Evolutionary conservation across 805 yeast species (phyloP).

Genomic region (Brettanomyces nanus): DNA sequence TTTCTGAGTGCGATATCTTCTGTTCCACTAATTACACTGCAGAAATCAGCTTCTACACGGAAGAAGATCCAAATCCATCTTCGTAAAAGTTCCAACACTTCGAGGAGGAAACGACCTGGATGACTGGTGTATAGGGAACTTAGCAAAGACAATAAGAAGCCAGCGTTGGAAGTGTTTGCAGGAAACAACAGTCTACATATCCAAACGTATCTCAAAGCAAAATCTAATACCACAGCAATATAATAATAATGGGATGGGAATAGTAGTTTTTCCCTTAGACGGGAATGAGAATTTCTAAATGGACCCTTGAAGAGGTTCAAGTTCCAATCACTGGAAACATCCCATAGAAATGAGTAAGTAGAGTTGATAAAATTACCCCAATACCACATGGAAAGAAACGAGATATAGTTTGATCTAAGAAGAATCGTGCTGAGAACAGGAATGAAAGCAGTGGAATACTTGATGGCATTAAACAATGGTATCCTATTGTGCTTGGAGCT

Average conservation of each 20-base stretch:
- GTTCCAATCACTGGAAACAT: slow-evolving; percentile 83
- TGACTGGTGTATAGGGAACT: slow-evolving; percentile 33
- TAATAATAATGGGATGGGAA: slow-evolving; percentile 38
- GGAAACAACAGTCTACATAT: slow-evolving; percentile 35
- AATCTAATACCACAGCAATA: slow-evolving; percentile 51
- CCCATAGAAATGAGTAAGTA: slow-evolving; percentile 81
- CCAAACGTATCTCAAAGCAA: slow-evolving; percentile 71
- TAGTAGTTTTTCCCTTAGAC: slow-evolving; percentile 24
- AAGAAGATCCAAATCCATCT: slow-evolving; percentile 87
- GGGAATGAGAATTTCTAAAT: slow-evolving; percentile 10
- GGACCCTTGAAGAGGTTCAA: slow-evolving; percentile 41
- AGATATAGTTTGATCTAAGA: slow-evolving; percentile 19
- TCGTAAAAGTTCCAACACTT: slow-evolving; percentile 67
- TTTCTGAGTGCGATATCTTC: background rate
- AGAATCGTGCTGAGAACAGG: slow-evolving; percentile 37
- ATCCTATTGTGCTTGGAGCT: slow-evolving; percentile 36
- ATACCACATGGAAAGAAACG: slow-evolving; percentile 34
- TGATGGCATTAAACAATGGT: slow-evolving; percentile 65
- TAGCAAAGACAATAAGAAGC: slow-evolving; percentile 12
- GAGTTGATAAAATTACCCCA: slow-evolving; percentile 51
- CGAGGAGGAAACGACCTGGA: slow-evolving; percentile 58
- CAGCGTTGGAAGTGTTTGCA: background rate
- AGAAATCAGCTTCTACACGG: slow-evolving; percentile 72
- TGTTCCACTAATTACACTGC: slow-evolving; percentile 4
- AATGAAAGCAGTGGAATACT: slow-evolving; percentile 57